Conservation (phyloP, 2,329 filamentous ascomycete genomes). For the Colletotrichum magnum region DNA sequence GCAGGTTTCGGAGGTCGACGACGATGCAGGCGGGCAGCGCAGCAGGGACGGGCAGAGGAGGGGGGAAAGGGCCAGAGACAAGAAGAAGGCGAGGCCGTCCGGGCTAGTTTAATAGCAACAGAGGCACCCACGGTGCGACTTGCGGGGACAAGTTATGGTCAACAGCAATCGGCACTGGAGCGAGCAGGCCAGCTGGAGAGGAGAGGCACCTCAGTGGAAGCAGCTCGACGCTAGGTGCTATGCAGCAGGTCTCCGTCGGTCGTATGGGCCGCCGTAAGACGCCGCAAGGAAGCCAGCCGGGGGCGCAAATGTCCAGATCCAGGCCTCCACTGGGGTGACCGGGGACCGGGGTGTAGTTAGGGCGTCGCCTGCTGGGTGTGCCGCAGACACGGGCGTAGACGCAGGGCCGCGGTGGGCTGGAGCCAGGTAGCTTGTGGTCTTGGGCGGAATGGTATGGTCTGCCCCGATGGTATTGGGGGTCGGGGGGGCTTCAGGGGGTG, state of each 20-base stretch:
- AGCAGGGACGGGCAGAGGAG: background rate
- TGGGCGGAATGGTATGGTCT: conserved; percentile 16
- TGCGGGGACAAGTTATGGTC: conserved; percentile 20
- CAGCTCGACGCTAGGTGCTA: conserved; percentile 2
- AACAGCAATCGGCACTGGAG: background rate
- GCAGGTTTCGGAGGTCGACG: conserved; percentile 12
- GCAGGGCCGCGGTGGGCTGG: background rate
- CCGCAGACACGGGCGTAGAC: background rate
- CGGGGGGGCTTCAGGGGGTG: background rate
- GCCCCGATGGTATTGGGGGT: background rate
- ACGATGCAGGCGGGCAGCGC: conserved; percentile 1
- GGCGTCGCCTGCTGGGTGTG: background rate
- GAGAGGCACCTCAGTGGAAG: background rate
- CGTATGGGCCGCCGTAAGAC: no score
- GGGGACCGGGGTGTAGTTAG: no score
- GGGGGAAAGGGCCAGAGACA: conserved; percentile 11
- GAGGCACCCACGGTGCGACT: conserved; percentile 11
- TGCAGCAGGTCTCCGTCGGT: conserved; percentile 2
- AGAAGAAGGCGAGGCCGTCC: conserved; percentile 26
- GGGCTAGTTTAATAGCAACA: conserved; percentile 27
- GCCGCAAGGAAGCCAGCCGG: background rate
- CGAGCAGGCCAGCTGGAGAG: background rate
- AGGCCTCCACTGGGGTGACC: background rate
- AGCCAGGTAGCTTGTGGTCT: conserved; percentile 1
- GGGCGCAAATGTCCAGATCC: background rate